phyloP scores from a whole-genome alignment of 768 basidiomycete genomes.

The Tylopilus plumbeoviolaceoides region DNA sequence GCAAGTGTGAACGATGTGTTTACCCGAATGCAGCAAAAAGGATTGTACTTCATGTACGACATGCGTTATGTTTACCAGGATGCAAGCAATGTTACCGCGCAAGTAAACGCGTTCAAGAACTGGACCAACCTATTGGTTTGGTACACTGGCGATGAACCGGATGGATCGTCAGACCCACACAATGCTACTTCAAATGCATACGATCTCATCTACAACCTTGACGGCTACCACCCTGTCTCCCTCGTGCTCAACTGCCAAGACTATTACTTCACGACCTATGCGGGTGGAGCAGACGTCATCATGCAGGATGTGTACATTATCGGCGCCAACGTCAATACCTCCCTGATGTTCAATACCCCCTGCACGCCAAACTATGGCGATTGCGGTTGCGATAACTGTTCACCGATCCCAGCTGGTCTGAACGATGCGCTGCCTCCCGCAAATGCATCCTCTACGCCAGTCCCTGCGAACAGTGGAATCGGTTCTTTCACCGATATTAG shows the following conservation, averaged over 20 bases:
- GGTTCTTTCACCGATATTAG: conserved; percentile 60
- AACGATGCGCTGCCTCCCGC: conserved; percentile 21
- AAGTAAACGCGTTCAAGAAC: conserved; percentile 66
- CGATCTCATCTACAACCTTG: conserved; percentile 55
- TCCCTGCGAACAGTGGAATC: conserved; percentile 22
- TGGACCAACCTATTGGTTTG: conserved; percentile 64
- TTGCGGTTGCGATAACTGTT: conserved; percentile 71
- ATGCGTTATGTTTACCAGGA: conserved; percentile 74
- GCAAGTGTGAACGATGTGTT: conserved; percentile 45
- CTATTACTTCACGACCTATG: conserved; percentile 56
- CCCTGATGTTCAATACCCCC: conserved; percentile 52
- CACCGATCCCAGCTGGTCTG: conserved; percentile 38
- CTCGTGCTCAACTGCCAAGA: conserved; percentile 65
- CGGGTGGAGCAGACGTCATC: conserved; percentile 63
- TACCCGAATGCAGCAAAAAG: conserved; percentile 64
- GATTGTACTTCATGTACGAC: conserved; percentile 72
- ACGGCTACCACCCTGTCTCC: conserved; percentile 65
- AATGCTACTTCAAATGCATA: conserved; percentile 49
- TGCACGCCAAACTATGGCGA: conserved; percentile 66
- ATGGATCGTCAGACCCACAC: conserved; percentile 63
- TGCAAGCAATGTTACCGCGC: conserved; percentile 49
- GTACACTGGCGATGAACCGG: conserved; percentile 74
- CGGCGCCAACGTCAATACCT: conserved; percentile 60
- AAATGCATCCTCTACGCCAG: conserved; percentile 14
- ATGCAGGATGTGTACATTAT: conserved; percentile 55